Base-by-base conservation (phyloP, 2,329 filamentous ascomycete genomes). In the Chaetomiaceae sp. region DNA sequence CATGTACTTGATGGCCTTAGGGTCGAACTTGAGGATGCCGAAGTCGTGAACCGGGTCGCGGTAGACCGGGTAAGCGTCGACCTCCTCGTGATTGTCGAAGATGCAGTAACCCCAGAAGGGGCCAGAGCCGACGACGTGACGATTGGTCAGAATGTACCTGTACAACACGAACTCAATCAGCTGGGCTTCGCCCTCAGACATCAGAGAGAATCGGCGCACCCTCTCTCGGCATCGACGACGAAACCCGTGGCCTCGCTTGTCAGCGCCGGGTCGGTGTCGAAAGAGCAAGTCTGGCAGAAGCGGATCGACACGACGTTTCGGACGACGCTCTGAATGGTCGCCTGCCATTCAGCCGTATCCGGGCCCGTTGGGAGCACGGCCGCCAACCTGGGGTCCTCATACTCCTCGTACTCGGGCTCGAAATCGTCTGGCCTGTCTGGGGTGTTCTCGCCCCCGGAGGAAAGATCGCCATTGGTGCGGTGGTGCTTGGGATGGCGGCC, bases 11-110 rank as follows among this genome's bases (percentile, higher is more conserved):
- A 98, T 95, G 8, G 85, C 85, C 62, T 88, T 88, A 32, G 93
- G 93, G 59, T 98, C 88, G 70, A 98, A 98, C 61, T 93, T 84
- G 41, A 98, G 79, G 58, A 98, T 94, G 52, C 93, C 93, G 60
- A 98, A 98, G 67, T 98, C 93, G 73, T 98, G 93, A 22, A 98
- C 91, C 14, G 93, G 94, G 62, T 98, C 93, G 60, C 93, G 88
- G 70, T 98, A 98, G 40, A 98, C 89, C 8, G 93, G 93, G 62
- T 89, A 88, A 38, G 94, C 91, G 64, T 98, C 93, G 58, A 93
- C 93, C 73, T 94, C 78, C 56, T 98, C 93, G 67, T 98, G 93
- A 64, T 98, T 98, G 66, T 98, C 94, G 65, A 98, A 98, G 57
- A 98, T 90, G 64, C 87, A 90, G 69, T 95, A 96, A 38, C 93